Conservation (phyloP, 306 rosid genomes). For the Pueraria montana region DNA sequence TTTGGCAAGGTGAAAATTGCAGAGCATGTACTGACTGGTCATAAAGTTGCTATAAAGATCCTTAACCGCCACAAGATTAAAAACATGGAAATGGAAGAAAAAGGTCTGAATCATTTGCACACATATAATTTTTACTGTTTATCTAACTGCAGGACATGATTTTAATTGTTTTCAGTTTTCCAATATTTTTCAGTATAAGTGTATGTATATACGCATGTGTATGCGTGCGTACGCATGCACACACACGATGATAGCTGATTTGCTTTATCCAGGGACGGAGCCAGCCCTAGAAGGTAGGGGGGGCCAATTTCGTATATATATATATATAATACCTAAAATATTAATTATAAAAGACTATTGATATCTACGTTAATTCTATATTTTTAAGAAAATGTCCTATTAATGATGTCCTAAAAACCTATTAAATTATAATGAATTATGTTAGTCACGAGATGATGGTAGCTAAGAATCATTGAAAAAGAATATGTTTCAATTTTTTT, state of each 20-base stretch:
- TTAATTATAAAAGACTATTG: too few relatives aligned
- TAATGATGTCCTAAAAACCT: too few relatives aligned
- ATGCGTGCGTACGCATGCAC: neutral
- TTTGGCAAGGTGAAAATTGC: constrained; percentile 96
- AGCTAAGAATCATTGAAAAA: too few relatives aligned
- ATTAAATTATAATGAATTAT: too few relatives aligned
- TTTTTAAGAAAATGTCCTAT: too few relatives aligned
- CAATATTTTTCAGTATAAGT: constrained; percentile 17
- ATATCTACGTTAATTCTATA: too few relatives aligned
- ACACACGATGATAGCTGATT: neutral
- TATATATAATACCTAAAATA: too few relatives aligned
- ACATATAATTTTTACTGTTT: constrained; percentile 14
- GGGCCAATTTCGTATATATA: too few relatives aligned
- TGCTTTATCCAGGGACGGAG: too few relatives aligned
- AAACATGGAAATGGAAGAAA: constrained; percentile 94
- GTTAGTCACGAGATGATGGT: too few relatives aligned
- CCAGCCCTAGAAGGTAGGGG: too few relatives aligned
- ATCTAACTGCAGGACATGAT: neutral
- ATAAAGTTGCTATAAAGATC: constrained; percentile 95
- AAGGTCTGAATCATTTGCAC: constrained; percentile 65
- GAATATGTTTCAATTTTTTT: too few relatives aligned
- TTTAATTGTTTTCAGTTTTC: constrained; percentile 23
- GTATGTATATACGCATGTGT: neutral
- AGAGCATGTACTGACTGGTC: constrained; percentile 84
- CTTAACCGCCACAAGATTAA: constrained; percentile 84